Evolutionary conservation across 805 yeast species (phyloP), one percentile per base, ranked within the genome.

Genomic region (Torulaspora gathmanii): DNA sequence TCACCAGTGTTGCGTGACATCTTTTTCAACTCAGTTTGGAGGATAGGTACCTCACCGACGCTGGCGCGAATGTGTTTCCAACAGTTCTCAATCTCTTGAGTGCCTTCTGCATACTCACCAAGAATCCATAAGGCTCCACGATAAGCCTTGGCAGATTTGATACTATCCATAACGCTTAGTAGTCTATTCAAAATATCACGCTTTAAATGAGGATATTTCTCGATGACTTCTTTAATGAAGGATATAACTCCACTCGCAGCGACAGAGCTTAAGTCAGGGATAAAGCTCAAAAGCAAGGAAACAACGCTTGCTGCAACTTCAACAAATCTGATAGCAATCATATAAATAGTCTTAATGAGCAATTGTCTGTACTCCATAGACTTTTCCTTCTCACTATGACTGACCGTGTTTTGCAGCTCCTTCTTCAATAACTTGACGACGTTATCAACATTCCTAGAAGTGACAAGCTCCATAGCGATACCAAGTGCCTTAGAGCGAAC

Each of bases 51-150:
- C 58, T 90, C 95, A 44, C 99, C 99, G 47, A 93, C 71, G 52
- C 86, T 80, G 26, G 78, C 65, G 63, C 96, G 82, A 52, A 93
- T 79, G 53, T 79, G 85, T 57, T 79, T 83, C 99, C 99, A 95
- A 4, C 95, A 82, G 20, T 74, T 76, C 64, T 84, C 85, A 50
- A 93, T 81, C 42, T 84, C 84, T 20, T 73, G 66, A 52, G 82
- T 88, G 42, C 82, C 83, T 37, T 76, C 59, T 31, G 90, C 73
- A 66, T 89, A 93, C 68, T 95, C 99, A 67, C 99, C 99, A 57
- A 93, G 69, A 40, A 93, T 82, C 99, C 99, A 93, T 49, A 95
- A 72, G 0, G 95, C 88, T 25, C 96, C 95, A 54, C 98, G 82
- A 70, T 81, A 85, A 9, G 93, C 96, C 58, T 89, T 89, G 10